Percentiles rank a stretch among this genome's conserved stretches.
Conservation (phyloP, 2,329 filamentous ascomycete genomes). For the Magnaporthiopsis poae region DNA sequence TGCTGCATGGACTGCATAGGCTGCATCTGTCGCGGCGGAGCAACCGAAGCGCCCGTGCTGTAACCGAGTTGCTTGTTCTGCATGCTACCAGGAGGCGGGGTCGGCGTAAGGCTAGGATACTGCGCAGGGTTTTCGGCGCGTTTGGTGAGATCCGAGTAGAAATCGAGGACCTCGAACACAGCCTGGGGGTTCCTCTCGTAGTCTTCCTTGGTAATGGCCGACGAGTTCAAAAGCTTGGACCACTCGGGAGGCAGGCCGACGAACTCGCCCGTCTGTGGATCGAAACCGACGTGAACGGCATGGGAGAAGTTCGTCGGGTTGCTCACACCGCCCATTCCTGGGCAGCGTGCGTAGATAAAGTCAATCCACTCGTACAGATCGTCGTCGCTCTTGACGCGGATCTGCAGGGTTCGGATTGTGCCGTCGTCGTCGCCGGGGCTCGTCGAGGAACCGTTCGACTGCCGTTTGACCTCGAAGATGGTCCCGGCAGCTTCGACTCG, state of each 20-base stretch:
- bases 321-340: slow-evolving; percentile 94
- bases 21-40: slow-evolving; percentile 54
- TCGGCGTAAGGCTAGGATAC: slow-evolving; percentile 59
- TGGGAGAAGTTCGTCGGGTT: slow-evolving; percentile 98
- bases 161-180: slow-evolving; percentile 70
- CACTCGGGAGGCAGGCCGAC: slow-evolving; percentile 90
- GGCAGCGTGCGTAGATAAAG: slow-evolving; percentile 90
- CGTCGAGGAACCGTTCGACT: slow-evolving; percentile 55
- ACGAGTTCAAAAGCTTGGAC: slow-evolving; percentile 92
- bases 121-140: slow-evolving; percentile 59
- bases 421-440: slow-evolving; percentile 72
- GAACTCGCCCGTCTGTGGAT: slow-evolving; percentile 88
- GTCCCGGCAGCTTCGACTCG: slow-evolving; percentile 84
- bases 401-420: slow-evolving; percentile 72
- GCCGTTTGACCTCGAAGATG: slow-evolving; percentile 85
- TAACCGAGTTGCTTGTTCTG: slow-evolving; percentile 56
- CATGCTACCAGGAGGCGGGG: slow-evolving; percentile 47
- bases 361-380: slow-evolving; percentile 99
- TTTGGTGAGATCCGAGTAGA: slow-evolving; percentile 77
- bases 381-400: slow-evolving; percentile 89
- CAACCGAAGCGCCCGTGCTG: slow-evolving; percentile 47
- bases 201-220: slow-evolving; percentile 95
- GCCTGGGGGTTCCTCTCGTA: slow-evolving; percentile 93
- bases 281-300: slow-evolving; percentile 93
- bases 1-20: slow-evolving; percentile 39